These are phyloP conservation scores for Rutstroemia sp. DNA, from an alignment of 2,329 filamentous ascomycete species.

Conservation along the genomic window DNA sequence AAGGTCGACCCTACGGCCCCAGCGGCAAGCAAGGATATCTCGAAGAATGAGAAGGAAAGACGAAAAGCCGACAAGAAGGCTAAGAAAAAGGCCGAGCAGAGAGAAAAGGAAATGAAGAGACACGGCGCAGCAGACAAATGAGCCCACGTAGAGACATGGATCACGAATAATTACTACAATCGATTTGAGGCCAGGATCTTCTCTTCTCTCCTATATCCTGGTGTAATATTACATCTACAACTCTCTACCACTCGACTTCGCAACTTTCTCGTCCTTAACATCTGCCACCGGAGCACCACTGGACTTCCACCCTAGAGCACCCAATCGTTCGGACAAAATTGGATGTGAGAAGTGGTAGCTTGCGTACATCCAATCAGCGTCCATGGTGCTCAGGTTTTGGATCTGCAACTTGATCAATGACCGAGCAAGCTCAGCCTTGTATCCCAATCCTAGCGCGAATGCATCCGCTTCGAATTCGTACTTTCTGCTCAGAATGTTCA, in stretches of 20 bases:
- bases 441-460: slow-evolving; percentile 81
- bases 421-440: slow-evolving; percentile 71
- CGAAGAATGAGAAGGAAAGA: slow-evolving; percentile 27
- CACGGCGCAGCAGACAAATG: slow-evolving; percentile 28
- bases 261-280: slow-evolving; percentile 48
- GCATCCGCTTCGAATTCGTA: slow-evolving; percentile 96
- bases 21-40: slow-evolving; percentile 11
- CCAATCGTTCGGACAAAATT: slow-evolving; percentile 86
- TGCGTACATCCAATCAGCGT: slow-evolving; percentile 96
- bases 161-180: slow-evolving; percentile 7
- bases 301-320: slow-evolving; percentile 76
- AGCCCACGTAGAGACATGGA: slow-evolving; percentile 4
- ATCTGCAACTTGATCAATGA: slow-evolving; percentile 96
- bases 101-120: slow-evolving; percentile 51
- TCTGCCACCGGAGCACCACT: slow-evolving; percentile 26
- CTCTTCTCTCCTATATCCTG: not conserved
- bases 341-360: slow-evolving; percentile 99
- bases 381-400: slow-evolving; percentile 97
- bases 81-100: slow-evolving; percentile 48
- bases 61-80: slow-evolving; percentile 33
- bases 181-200: not conserved
- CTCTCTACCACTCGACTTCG: slow-evolving; percentile 70
- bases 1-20: slow-evolving; percentile 27
- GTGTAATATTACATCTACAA: slow-evolving; percentile 40
- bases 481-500: slow-evolving; percentile 91